Conservation (phyloP, 768 basidiomycete genomes). For the Termitomyces eurrhizus region DNA sequence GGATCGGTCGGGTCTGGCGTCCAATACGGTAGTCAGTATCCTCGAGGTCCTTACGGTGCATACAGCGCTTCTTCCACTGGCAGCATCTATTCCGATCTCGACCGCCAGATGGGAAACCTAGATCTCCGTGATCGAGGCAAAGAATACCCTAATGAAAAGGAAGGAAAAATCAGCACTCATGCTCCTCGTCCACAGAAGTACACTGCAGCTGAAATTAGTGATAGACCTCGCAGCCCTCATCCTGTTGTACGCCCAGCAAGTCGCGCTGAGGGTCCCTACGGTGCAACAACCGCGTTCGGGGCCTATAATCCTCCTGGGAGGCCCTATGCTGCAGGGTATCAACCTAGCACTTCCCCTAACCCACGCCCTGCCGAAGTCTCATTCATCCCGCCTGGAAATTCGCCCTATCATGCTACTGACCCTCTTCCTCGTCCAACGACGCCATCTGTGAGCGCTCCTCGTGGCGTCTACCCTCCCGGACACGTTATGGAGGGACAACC, state of each 20-base stretch:
- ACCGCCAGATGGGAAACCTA: slow-evolving; percentile 40
- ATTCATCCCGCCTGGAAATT: slow-evolving; percentile 24
- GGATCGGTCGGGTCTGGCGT: slow-evolving; percentile 12
- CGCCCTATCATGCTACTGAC: background rate
- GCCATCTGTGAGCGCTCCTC: slow-evolving; percentile 28
- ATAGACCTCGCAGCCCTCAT: slow-evolving; percentile 37
- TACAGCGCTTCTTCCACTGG: slow-evolving; percentile 21
- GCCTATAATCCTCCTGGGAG: slow-evolving; percentile 24
- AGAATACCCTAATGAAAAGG: slow-evolving; percentile 27
- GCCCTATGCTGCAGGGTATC: slow-evolving; percentile 15
- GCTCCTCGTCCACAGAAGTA: slow-evolving; percentile 40
- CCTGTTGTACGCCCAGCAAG: slow-evolving; percentile 25
- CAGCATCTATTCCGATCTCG: slow-evolving; percentile 29
- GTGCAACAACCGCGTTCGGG: slow-evolving; percentile 26
- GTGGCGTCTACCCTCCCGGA: slow-evolving; percentile 49
- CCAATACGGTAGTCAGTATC: slow-evolving; percentile 21
- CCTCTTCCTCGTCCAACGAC: slow-evolving; percentile 29
- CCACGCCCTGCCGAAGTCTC: slow-evolving; percentile 41
- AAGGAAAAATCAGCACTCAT: slow-evolving; percentile 29
- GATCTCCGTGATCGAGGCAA: slow-evolving; percentile 33
- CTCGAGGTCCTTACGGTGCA: slow-evolving; percentile 22
- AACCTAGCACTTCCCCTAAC: slow-evolving; percentile 33
- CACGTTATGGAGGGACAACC: slow-evolving; percentile 56
- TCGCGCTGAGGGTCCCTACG: slow-evolving; percentile 24
- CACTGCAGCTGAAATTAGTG: slow-evolving; percentile 37